Conservation (phyloP, 1,139 yeast genomes). For the Ogataea hybrid region DNA sequence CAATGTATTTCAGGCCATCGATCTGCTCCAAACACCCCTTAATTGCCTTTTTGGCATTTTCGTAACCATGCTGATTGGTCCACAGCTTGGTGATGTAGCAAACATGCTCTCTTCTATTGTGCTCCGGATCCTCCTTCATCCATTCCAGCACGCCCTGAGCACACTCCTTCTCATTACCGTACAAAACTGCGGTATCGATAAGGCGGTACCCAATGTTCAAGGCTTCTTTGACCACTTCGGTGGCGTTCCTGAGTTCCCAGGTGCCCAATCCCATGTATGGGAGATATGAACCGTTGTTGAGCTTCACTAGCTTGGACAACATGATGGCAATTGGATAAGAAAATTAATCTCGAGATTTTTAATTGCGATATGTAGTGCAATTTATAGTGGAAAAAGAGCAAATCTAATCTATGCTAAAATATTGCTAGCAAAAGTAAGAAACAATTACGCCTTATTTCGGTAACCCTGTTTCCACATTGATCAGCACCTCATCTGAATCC, state of each 20-base stretch:
- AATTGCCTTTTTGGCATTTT: conserved; percentile 54
- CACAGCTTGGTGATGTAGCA: conserved; percentile 72
- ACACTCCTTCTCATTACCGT: conserved; percentile 56
- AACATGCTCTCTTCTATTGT: conserved; percentile 53
- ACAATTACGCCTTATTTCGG: conserved; percentile 32
- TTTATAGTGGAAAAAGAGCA: background rate
- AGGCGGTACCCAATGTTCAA: conserved; percentile 48
- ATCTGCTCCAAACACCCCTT: conserved; percentile 48
- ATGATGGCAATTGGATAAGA: conserved; percentile 1
- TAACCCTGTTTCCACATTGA: conserved; percentile 47
- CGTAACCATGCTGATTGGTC: conserved; percentile 59
- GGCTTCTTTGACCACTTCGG: conserved; percentile 45
- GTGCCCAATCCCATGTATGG: conserved; percentile 52
- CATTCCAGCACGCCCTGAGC: conserved; percentile 52
- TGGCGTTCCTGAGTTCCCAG: conserved; percentile 44
- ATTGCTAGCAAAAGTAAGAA: conserved; percentile 1
- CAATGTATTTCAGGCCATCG: conserved; percentile 48
- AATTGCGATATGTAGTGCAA: background rate
- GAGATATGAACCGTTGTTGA: conserved; percentile 38
- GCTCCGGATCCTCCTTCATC: conserved; percentile 46
- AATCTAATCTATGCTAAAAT: conserved; percentile 1
- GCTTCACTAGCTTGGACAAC: conserved; percentile 17
- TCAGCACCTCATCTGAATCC: conserved; percentile 49
- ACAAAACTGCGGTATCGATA: conserved; percentile 60
- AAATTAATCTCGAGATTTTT: background rate